Evolutionary conservation across 2,329 filamentous ascomycete species (phyloP).

Genomic region (Trichoderma polysporum): DNA sequence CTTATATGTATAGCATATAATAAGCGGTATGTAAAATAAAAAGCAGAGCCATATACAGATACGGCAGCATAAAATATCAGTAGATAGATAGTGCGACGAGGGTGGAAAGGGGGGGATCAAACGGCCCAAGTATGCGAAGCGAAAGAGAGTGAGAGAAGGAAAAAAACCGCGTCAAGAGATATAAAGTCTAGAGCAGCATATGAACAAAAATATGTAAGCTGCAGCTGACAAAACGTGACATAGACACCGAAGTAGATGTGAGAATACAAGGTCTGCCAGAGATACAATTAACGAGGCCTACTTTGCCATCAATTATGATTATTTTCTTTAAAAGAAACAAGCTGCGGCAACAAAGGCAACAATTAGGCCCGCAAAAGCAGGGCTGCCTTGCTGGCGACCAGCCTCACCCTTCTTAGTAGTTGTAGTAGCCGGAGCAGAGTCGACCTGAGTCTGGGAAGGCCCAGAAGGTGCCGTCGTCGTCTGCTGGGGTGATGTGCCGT

Average conservation of each 20-base stretch:
- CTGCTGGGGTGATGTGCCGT: constrained; percentile 35
- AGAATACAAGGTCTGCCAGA: constrained; percentile 8
- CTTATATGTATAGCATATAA: constrained; percentile 30
- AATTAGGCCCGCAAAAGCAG: constrained; percentile 54
- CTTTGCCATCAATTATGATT: constrained; percentile 13
- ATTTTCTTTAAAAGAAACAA: constrained; percentile 43
- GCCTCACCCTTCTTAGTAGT: constrained; percentile 46
- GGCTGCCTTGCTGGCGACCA: constrained; percentile 48
- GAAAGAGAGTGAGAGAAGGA: constrained; percentile 1
- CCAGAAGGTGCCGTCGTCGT: constrained; percentile 10
- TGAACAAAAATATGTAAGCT: constrained; percentile 12
- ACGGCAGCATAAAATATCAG: constrained; percentile 11
- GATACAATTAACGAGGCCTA: constrained; percentile 23
- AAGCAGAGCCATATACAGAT: constrained; percentile 18
- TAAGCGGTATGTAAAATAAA: constrained; percentile 25
- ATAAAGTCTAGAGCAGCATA: constrained; percentile 19
- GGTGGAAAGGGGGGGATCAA: not conserved
- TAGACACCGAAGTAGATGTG: constrained; percentile 19
- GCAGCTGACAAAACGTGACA: constrained; percentile 18
- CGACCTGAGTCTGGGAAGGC: constrained; percentile 28
- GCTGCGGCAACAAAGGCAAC: constrained; percentile 56
- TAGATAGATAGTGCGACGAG: not conserved
- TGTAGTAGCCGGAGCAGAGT: constrained; percentile 34
- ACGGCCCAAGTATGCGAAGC: constrained; percentile 9
- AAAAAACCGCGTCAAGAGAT: constrained; percentile 14